These are phyloP conservation scores for Melaleuca quinquenervia DNA, from an alignment of 345 rosid species.

Conservation along the genomic window DNA sequence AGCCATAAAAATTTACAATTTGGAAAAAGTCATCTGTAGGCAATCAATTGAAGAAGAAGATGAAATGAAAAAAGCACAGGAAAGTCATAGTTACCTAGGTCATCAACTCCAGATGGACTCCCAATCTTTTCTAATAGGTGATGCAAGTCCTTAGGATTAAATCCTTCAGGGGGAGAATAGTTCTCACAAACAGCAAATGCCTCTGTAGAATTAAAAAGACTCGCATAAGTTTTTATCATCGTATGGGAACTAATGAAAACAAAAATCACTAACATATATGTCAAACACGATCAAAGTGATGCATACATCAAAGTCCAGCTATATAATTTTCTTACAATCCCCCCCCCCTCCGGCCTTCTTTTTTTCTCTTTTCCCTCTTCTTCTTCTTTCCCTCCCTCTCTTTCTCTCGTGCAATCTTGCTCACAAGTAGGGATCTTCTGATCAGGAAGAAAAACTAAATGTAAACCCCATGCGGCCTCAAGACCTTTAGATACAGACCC, in stretches of 20 bases:
- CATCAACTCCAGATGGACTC: constrained; percentile 80
- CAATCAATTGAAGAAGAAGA: neutral
- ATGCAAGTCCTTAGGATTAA: constrained; percentile 69
- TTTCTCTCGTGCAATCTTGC: neutral
- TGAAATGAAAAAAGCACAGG: neutral
- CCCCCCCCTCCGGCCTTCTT: too few relatives aligned
- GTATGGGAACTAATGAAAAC: neutral
- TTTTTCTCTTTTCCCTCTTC: neutral
- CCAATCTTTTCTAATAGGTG: constrained; percentile 83
- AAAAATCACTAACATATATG: neutral
- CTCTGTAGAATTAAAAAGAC: constrained; percentile 27
- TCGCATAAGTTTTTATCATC: neutral
- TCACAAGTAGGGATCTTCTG: neutral
- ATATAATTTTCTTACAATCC: neutral
- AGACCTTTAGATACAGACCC: neutral
- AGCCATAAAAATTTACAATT: neutral
- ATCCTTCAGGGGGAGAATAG: constrained; percentile 83
- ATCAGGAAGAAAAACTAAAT: neutral
- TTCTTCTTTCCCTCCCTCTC: neutral
- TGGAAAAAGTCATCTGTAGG: neutral
- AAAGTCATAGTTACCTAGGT: constrained; percentile 44
- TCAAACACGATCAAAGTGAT: neutral
- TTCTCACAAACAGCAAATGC: constrained; percentile 96
- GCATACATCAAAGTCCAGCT: neutral
- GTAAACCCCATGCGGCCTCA: neutral